Evolutionary conservation across 73 alveolate species (phyloP), one percentile per base, ranked within the genome.

Genomic region (Blepharisma japonicum): DNA sequence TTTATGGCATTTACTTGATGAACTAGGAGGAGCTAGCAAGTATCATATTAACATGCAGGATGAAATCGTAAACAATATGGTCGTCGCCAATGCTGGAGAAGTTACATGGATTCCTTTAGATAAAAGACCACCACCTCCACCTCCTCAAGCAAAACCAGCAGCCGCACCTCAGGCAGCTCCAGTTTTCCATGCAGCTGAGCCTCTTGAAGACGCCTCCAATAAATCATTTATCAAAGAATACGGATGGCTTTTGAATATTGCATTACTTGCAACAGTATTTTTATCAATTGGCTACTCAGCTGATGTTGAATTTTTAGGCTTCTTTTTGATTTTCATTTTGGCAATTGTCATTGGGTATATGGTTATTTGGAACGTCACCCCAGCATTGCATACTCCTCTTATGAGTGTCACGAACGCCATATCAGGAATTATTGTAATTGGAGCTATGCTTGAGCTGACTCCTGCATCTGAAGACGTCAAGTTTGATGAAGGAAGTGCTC

Each of bases 401-500:
- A 86, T 86, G 93, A 49, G 87, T 72, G 91, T 83, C 55, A 87
- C 96, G 67, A 86, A 89, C 71, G 96, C 96, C 25, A 86, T 89
- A 77, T 87, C 94, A 56, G 96, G 94, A 54, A 86, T 89, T 71
- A 87, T 84, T 39, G 87, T 84, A 42, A 77, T 81, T 47, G 87
- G 87, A 45, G 82, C 82, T 48, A 81, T 81, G 87, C 66, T 81
- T 61, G 72, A 55, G 11, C 67, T 81, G 53, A 32, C 23, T 47
- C 79, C 72, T 70, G 87, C 42, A 14, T 14, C 68, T 53, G 18
- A 20, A 20, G 32, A 53, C 3, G 68, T 32, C 42, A 11, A 14
- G 77, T 14, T 39, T 18, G 42, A 53, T 53, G 68, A n/a, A n/a
- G 23, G 68, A n/a, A 53, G 68, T 4, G 23, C 23, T 53, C 23